Evolutionary conservation across 768 basidiomycete genomes (phyloP).

Genomic region (Tulasnella sp.): DNA sequence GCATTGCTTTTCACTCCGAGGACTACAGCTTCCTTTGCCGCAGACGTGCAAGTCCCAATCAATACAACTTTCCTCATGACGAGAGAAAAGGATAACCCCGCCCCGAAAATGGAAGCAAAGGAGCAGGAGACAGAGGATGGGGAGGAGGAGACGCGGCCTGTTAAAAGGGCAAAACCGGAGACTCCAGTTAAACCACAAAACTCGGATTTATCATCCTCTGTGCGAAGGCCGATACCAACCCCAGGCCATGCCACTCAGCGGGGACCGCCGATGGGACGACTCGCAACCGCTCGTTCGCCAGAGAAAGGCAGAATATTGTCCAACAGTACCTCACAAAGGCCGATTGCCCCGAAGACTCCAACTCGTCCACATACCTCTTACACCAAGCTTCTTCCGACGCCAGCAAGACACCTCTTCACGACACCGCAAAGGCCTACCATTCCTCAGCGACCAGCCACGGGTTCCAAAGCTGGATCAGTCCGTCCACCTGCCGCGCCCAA

Average conservation of each 20-base stretch:
- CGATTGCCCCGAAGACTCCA: neutral
- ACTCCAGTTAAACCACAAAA: neutral
- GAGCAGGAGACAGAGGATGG: neutral
- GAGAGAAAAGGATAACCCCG: neutral
- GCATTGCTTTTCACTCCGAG: neutral
- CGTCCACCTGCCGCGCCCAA: neutral
- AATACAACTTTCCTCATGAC: constrained; percentile 3
- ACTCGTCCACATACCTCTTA: neutral
- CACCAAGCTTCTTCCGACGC: neutral
- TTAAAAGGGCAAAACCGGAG: neutral
- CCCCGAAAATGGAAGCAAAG: neutral
- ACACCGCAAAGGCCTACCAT: neutral
- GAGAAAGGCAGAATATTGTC: neutral
- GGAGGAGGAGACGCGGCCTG: neutral
- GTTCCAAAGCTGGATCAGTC: neutral
- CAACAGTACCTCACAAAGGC: neutral
- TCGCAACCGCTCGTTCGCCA: neutral
- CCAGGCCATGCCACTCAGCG: neutral
- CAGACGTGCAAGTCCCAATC: neutral
- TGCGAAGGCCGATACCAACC: neutral
- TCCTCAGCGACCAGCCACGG: neutral
- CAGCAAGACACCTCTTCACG: neutral
- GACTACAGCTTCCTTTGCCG: constrained; percentile 1
- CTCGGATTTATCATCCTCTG: neutral
- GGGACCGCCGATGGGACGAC: neutral